These are phyloP conservation scores for Penicillium sp. DNA, from an alignment of 2,329 filamentous ascomycete species.

Conservation along the genomic window DNA sequence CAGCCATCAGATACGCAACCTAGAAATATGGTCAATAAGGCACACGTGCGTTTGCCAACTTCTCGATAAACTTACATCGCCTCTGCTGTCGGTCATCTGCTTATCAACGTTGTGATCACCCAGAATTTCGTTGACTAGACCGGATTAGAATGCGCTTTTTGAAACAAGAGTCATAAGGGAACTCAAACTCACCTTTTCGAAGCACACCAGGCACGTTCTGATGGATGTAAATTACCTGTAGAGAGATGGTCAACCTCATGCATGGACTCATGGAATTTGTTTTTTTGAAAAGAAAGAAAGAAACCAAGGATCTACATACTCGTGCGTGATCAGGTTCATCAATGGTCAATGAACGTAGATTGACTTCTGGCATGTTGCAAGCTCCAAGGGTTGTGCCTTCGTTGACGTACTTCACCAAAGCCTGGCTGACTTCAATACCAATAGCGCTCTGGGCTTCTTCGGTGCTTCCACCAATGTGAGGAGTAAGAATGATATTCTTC, in stretches of 20 bases:
- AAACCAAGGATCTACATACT: conserved; percentile 42
- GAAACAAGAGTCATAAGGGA: background rate
- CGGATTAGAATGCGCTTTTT: conserved; percentile 17
- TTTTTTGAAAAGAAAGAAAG: background rate
- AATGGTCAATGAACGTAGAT: conserved; percentile 80
- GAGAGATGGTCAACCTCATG: conserved; percentile 15
- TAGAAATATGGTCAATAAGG: conserved; percentile 28
- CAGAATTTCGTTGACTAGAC: conserved; percentile 82
- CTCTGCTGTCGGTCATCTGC: conserved; percentile 93
- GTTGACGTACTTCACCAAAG: conserved; percentile 91
- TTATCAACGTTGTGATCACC: conserved; percentile 97
- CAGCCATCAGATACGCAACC: conserved; percentile 95
- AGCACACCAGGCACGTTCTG: conserved; percentile 94
- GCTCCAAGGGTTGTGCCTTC: conserved; percentile 86
- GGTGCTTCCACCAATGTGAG: conserved; percentile 95
- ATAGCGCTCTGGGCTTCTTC: conserved; percentile 97
- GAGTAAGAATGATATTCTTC: conserved; percentile 91
- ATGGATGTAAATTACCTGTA: conserved; percentile 85
- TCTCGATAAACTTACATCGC: conserved; percentile 61
- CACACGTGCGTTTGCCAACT: background rate
- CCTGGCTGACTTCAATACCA: conserved; percentile 84
- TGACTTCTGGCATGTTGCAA: conserved; percentile 95
- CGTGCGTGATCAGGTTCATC: conserved; percentile 87
- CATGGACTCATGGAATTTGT: background rate
- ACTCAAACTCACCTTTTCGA: conserved; percentile 59